phyloP scores from a whole-genome alignment of 495 filamentous ascomycete genomes.

The Astrothelium macrocarpum region DNA sequence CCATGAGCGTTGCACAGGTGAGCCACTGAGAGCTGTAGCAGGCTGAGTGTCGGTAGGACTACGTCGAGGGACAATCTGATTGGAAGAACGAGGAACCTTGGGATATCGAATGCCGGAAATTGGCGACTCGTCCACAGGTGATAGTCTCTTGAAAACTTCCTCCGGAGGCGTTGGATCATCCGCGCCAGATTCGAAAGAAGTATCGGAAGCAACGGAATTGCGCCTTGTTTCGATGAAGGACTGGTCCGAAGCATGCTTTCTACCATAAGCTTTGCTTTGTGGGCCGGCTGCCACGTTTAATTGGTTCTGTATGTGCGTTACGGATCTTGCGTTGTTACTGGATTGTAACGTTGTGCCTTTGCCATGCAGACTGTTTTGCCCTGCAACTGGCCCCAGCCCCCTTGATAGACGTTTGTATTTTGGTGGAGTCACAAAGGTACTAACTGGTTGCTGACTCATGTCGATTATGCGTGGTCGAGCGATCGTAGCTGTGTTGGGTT shows the following conservation, averaged over 20 bases:
- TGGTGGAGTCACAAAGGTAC: background rate
- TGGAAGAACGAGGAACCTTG: slow-evolving; percentile 31
- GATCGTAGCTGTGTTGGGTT: background rate
- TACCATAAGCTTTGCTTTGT: background rate
- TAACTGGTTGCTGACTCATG: background rate
- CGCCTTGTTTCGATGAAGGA: slow-evolving; percentile 4
- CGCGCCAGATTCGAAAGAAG: slow-evolving; percentile 31
- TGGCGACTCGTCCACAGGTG: slow-evolving; percentile 33
- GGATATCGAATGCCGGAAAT: slow-evolving; percentile 33
- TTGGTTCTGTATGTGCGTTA: background rate
- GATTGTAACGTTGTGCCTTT: background rate
- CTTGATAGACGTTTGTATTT: background rate
- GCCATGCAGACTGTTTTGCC: background rate
- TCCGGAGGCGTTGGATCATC: slow-evolving; percentile 32
- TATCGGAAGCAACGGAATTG: slow-evolving; percentile 26
- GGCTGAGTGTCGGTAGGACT: slow-evolving; percentile 15
- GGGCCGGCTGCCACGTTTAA: background rate
- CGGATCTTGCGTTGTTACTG: background rate
- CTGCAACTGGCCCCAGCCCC: background rate
- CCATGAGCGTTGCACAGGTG: background rate
- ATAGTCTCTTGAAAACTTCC: slow-evolving; percentile 30
- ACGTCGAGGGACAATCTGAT: slow-evolving; percentile 28
- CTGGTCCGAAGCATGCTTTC: slow-evolving; percentile 3
- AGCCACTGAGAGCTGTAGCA: background rate
- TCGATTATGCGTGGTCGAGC: background rate